phyloP scores from a whole-genome alignment of 306 rosid genomes.

The Quercus mongolica region DNA sequence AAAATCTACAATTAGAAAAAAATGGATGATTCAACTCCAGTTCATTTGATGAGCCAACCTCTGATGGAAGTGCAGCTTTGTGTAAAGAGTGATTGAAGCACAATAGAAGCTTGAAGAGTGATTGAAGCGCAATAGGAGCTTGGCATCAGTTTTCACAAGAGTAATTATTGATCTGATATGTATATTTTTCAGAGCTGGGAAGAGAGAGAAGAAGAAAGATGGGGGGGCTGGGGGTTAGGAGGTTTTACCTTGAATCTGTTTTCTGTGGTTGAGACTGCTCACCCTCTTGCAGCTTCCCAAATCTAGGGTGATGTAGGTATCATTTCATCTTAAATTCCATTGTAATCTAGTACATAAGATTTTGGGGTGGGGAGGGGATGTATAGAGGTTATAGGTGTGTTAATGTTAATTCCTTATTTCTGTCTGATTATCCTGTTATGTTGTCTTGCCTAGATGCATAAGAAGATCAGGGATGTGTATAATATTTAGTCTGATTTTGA shows the following conservation, averaged over 20 bases:
- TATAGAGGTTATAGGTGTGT: slow-evolving; percentile 2
- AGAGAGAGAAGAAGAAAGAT: not conserved
- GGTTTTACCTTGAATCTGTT: not conserved
- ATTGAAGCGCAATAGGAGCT: not conserved
- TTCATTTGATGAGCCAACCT: not conserved
- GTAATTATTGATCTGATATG: not conserved
- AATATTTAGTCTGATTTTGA: not conserved
- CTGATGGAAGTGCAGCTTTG: not conserved
- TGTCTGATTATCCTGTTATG: not conserved
- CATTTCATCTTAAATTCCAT: not conserved
- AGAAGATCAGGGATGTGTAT: not conserved
- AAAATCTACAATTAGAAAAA: slow-evolving; percentile 77
- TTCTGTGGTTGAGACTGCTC: not conserved
- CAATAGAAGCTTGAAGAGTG: slow-evolving; percentile 1
- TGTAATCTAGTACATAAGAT: slow-evolving; percentile 3
- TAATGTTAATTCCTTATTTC: not conserved
- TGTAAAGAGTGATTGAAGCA: not conserved
- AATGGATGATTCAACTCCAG: slow-evolving; percentile 2
- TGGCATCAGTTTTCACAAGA: not conserved
- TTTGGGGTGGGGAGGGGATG: not conserved
- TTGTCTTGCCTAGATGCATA: not conserved
- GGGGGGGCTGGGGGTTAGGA: not conserved
- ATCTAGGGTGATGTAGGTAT: not conserved
- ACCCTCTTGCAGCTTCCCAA: not conserved
- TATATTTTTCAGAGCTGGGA: not conserved